These are phyloP conservation scores for Nasturtium officinale DNA, from an alignment of 345 rosid genomes.

Conservation along the genomic window DNA sequence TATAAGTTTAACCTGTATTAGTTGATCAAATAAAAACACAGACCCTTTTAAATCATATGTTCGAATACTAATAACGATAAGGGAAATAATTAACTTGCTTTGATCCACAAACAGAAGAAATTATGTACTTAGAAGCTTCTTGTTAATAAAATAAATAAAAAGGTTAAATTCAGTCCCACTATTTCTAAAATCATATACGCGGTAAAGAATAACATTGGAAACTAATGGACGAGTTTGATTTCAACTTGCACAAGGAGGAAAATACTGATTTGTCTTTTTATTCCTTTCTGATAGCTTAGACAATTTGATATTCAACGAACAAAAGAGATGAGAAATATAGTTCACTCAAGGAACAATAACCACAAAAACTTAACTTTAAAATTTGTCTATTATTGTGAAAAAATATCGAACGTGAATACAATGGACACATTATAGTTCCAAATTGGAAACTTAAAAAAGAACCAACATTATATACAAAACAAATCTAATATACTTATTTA, in stretches of 20 bases:
- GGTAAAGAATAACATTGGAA: conserved; percentile 1
- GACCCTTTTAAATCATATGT: background rate
- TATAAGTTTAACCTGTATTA: too few species aligned
- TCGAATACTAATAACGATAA: background rate
- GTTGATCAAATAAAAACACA: too few species aligned
- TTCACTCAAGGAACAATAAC: background rate
- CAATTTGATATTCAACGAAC: background rate
- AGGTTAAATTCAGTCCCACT: background rate
- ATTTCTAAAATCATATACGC: conserved; percentile 2
- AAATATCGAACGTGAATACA: conserved; percentile 13
- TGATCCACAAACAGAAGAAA: background rate
- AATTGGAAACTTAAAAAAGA: background rate
- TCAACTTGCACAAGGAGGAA: conserved; percentile 27
- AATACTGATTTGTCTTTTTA: background rate
- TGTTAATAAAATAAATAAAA: background rate
- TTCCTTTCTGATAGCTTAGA: background rate
- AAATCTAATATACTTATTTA: conserved; percentile 19
- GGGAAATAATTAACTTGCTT: background rate
- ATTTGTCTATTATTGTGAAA: background rate
- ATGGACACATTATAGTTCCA: conserved; percentile 5
- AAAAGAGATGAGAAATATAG: background rate
- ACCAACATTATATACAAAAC: conserved; percentile 34
- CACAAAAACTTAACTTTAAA: conserved; percentile 2
- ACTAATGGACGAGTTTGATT: conserved; percentile 20
- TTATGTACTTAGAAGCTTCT: background rate